phyloP scores from a whole-genome alignment of 1,284 basidiomycete species.

The Puccinia polysora region DNA sequence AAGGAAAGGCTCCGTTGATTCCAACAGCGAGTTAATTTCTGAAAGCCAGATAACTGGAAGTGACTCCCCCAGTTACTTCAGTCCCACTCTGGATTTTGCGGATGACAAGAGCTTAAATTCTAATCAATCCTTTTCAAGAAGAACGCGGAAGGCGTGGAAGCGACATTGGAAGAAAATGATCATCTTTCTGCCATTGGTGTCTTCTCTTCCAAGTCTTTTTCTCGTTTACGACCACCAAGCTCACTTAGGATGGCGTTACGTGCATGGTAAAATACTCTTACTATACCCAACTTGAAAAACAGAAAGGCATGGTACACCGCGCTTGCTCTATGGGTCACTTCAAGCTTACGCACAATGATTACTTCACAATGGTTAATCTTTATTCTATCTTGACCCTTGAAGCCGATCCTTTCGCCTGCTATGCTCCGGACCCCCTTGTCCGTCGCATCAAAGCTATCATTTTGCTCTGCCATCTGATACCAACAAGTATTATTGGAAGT shows the following conservation, averaged over 20 bases:
- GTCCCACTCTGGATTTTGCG: not conserved
- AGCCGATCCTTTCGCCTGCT: slow-evolving; percentile 27
- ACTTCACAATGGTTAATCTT: not conserved
- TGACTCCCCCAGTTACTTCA: not conserved
- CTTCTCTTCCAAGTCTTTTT: slow-evolving; percentile 18
- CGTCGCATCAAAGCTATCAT: slow-evolving; percentile 1
- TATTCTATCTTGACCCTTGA: not conserved
- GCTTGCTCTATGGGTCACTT: too few species aligned
- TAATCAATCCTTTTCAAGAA: not conserved
- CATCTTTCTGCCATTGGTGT: not conserved
- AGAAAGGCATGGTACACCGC: too few species aligned
- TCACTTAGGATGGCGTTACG: slow-evolving; percentile 17
- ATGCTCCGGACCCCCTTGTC: not conserved
- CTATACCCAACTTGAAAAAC: too few species aligned
- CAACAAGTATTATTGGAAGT: slow-evolving; percentile 25
- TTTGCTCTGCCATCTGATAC: slow-evolving; percentile 4
- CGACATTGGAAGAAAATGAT: slow-evolving; percentile 5
- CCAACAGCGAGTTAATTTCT: not conserved
- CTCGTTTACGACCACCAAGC: slow-evolving; percentile 7
- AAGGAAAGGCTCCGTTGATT: slow-evolving; percentile 14
- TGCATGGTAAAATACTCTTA: slow-evolving; percentile 6
- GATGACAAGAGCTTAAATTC: not conserved
- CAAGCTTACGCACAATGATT: not conserved
- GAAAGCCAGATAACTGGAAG: not conserved
- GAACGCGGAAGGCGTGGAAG: not conserved